phyloP scores from a whole-genome alignment of 23 red algal species.

The Cyanidium caldarium region DNA sequence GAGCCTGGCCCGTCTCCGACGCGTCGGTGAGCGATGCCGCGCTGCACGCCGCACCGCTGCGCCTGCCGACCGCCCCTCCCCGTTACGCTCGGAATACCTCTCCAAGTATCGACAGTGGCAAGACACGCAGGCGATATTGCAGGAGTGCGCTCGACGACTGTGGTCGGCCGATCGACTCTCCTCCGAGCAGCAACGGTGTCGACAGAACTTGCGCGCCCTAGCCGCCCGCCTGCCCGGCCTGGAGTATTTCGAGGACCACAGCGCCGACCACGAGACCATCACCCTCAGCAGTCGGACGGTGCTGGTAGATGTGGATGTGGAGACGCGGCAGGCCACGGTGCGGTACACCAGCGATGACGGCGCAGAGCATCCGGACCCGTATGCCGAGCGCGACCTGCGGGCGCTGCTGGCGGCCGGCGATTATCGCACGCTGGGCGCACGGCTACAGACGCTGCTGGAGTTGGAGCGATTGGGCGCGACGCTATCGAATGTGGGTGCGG shows the following conservation, averaged over 20 bases:
- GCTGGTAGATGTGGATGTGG: background rate
- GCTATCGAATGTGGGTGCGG: background rate
- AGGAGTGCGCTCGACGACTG: background rate
- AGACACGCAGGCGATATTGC: background rate
- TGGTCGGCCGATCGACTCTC: background rate
- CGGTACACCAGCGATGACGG: background rate
- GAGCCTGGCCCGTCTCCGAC: too few species aligned
- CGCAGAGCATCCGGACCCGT: background rate
- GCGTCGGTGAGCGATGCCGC: too few species aligned
- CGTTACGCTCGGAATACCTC: too few species aligned
- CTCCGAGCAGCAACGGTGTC: background rate
- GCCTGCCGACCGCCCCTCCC: too few species aligned
- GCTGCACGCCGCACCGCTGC: too few species aligned
- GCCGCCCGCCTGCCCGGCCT: background rate
- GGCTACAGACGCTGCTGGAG: background rate
- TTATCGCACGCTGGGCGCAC: background rate
- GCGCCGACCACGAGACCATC: background rate
- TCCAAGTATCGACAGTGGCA: background rate
- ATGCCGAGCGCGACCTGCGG: background rate
- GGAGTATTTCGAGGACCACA: background rate
- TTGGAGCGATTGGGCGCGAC: background rate
- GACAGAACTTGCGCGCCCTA: background rate
- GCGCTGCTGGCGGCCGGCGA: background rate
- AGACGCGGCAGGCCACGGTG: background rate
- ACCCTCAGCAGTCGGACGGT: slow-evolving; percentile 1